Evolutionary conservation across 1,284 basidiomycete genomes (phyloP), one percentile per base, ranked within the genome.

Genomic region (Irpex sp.): DNA sequence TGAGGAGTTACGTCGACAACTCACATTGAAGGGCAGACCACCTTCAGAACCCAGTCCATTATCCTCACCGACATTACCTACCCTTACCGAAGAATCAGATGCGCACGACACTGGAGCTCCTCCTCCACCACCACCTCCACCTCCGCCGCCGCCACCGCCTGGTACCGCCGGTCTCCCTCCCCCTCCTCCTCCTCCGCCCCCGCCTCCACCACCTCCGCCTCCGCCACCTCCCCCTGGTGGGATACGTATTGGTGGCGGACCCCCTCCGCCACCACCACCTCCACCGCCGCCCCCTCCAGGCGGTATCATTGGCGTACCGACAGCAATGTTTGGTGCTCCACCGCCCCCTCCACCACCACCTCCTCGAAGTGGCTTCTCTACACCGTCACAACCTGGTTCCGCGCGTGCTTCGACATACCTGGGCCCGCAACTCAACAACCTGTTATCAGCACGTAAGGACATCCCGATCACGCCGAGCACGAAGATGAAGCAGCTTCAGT

Each of bases 401-500:
- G 76, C 81, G 26, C 85, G 86, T 19, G 79, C 81, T 43, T 89
- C 90, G n/a, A 75, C 80, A 69, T 75, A 86, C 8, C 75, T 90
- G 1, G 84, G 88, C 50, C 74, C 79, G 26, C 86, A 85, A 68
- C 72, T 89, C 55, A 81, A 79, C 67, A 78, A 79, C 53, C 74
- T 86, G 63, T 72, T 87, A 33, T 80, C 83, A 62, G 80, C 83
- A 59, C 89, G 95, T 59, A 98, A 98, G 76, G 93, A 94, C 70
- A 86, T 98, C 68, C 80, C 87, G 1, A 85, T 95, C 59, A 90
- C 93, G 57, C 94, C 96, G 1, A 88, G 85, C 64, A 90, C 87
- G 58, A 95, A 95, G 80, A 96, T 98, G 93, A 98, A 98, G 77
- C 95, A 98, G 76, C 81, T 99, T 57, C 97, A 99, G 73, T 99